phyloP scores from a whole-genome alignment of 2,329 filamentous ascomycete genomes.

The Sporothrix brunneoviolacea region DNA sequence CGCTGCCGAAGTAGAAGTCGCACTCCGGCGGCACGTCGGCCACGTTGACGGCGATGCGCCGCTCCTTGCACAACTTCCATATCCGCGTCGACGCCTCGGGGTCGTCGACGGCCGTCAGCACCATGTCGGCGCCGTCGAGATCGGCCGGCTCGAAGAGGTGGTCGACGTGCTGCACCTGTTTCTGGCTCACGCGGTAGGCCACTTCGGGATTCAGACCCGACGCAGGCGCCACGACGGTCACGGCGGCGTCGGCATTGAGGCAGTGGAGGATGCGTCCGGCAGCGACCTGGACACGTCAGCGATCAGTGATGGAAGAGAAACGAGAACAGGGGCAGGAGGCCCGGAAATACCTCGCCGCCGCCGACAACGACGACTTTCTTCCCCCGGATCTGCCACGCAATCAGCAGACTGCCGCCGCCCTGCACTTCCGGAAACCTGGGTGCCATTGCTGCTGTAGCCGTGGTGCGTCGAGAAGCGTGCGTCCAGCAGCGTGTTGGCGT shows the following conservation, averaged over 20 bases:
- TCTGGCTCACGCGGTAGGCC: slow-evolving; percentile 66
- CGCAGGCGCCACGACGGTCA: slow-evolving; percentile 76
- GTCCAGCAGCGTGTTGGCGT: not conserved
- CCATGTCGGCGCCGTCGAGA: slow-evolving; percentile 76
- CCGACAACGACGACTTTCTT: slow-evolving; percentile 90
- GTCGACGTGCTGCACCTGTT: slow-evolving; percentile 73
- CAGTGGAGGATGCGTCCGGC: slow-evolving; percentile 90
- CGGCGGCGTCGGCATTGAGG: slow-evolving; percentile 87
- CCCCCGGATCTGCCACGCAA: slow-evolving; percentile 90
- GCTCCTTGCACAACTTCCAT: slow-evolving; percentile 88
- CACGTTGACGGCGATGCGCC: slow-evolving; percentile 83
- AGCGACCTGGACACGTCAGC: slow-evolving; percentile 60
- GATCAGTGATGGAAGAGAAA: not conserved
- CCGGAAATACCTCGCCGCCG: slow-evolving; percentile 95
- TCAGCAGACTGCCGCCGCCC: slow-evolving; percentile 84
- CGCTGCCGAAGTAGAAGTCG: slow-evolving; percentile 97
- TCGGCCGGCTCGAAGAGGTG: slow-evolving; percentile 82
- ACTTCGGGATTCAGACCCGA: slow-evolving; percentile 85
- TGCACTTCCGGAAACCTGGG: slow-evolving; percentile 69
- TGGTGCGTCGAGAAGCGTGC: not conserved
- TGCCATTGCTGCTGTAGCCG: slow-evolving; percentile 11
- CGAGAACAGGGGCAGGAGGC: not conserved
- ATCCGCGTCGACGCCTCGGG: slow-evolving; percentile 82
- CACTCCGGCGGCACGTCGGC: slow-evolving; percentile 95
- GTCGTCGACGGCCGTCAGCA: slow-evolving; percentile 89